Base-by-base conservation (phyloP, 306 rosid genomes). In the Rosa persica region DNA sequence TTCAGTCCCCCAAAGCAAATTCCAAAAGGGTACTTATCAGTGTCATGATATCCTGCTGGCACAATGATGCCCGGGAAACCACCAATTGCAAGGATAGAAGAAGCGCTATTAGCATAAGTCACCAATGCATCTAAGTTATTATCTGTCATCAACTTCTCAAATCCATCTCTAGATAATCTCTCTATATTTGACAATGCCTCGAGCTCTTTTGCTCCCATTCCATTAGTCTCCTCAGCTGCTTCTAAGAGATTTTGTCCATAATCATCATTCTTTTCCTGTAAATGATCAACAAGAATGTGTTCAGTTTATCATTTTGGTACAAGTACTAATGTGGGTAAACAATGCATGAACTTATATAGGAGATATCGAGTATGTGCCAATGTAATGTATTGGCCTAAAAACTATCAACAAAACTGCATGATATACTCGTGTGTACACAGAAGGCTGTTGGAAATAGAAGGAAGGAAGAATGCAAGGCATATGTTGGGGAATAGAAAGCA, bases 61-160 rank as follows among this genome's bases (percentile, higher is more conserved):
- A 91, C 94, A 58, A 8, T 80, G n/a, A 93, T 62, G 81, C 88
- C 94, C 0, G 98, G 98, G 66, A 87, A 80, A 6, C 94, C 93
- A 66, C 96, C 98, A 20, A 73, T 80, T 2, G 88, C 93, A 15
- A 93, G 93, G 30, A 88, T 76, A 0, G 25, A 5, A 70, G 79
- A 49, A 52, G 85, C 76, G 22, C 0, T 0, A 10, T 52, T 2
- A 71, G 78, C 68, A 19, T 90, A 87, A 43, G 62, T 78, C 74
- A 87, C 93, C 85, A 90, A 77, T 0, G 90, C 90, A 76, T 89
- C 83, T 20, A 80, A 23, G 49, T 49, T 67, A 3, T 74, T 12
- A 20, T 74, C 75, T 65, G 20, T 12, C 75, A 74, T 30, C 76
- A 80, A 46, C 64, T 80, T 80, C 62, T 74, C 79, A 5, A 74